Percentiles rank a stretch among this genome's conserved stretches.
Evolutionary conservation across 495 filamentous ascomycete genomes (phyloP).

Genomic region (Corynascus novoguineensis): DNA sequence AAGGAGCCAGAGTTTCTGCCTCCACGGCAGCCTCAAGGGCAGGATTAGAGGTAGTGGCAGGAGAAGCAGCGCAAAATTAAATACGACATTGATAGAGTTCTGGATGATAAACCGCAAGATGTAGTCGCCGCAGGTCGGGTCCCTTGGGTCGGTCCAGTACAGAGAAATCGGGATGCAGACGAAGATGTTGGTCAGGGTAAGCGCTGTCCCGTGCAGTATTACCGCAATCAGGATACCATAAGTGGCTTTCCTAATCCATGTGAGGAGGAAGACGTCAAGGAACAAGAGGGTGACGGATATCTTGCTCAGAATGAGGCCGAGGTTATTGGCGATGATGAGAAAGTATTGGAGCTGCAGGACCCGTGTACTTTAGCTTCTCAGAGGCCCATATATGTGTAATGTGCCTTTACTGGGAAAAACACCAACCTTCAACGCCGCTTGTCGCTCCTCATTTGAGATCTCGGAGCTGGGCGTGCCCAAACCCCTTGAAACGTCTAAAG

Average conservation of each 20-base stretch:
- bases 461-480: background rate
- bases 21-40: constrained; percentile 16
- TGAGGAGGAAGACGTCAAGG: constrained; percentile 22
- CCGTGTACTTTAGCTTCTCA: background rate
- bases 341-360: background rate
- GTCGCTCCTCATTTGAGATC: background rate
- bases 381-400: background rate
- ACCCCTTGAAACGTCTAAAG: background rate
- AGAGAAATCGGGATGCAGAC: constrained; percentile 16
- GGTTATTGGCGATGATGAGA: constrained; percentile 6
- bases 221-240: constrained; percentile 15
- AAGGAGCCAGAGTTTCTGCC: constrained; percentile 19
- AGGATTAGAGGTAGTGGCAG: constrained; percentile 29
- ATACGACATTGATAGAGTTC: constrained; percentile 17
- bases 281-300: constrained; percentile 27
- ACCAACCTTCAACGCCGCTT: background rate
- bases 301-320: constrained; percentile 24
- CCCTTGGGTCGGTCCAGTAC: constrained; percentile 12
- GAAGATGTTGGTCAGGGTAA: constrained; percentile 11
- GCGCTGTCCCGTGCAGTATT: constrained; percentile 10
- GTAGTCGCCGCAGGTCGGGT: constrained; percentile 1
- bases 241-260: constrained; percentile 10
- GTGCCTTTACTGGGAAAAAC: background rate
- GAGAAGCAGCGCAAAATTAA: constrained; percentile 29
- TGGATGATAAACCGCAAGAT: constrained; percentile 4